phyloP scores from a whole-genome alignment of 2,329 filamentous ascomycete genomes.

The Akanthomyces dipterigenus region DNA sequence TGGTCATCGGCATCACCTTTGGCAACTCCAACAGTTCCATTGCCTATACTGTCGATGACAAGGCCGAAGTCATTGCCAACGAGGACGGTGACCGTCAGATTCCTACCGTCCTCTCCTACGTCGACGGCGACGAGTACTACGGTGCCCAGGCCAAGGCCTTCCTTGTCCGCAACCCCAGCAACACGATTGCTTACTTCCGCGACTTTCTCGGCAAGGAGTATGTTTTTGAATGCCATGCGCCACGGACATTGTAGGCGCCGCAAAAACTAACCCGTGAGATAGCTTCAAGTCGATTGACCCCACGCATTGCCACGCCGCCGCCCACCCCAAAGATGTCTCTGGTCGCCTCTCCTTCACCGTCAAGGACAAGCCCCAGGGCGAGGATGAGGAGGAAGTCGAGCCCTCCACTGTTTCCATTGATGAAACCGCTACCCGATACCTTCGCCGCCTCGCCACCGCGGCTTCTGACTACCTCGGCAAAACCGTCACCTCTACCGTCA shows the following conservation, averaged over 20 bases:
- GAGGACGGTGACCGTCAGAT: conserved; percentile 99
- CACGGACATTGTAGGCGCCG: not conserved
- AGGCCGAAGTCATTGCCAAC: conserved; percentile 96
- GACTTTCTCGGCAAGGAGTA: conserved; percentile 95
- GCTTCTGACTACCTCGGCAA: conserved; percentile 91
- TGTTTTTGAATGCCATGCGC: conserved; percentile 21
- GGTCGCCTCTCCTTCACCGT: conserved; percentile 74
- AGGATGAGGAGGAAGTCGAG: conserved; percentile 43
- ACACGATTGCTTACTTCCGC: conserved; percentile 93
- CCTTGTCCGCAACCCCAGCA: conserved; percentile 83
- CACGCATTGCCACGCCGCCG: conserved; percentile 86
- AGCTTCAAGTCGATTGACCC: conserved; percentile 94
- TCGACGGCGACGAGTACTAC: conserved; percentile 93
- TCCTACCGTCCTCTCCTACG: conserved; percentile 87
- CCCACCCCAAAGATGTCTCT: conserved; percentile 73
- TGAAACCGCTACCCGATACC: conserved; percentile 77
- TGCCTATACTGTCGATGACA: conserved; percentile 86
- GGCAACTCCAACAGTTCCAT: conserved; percentile 99
- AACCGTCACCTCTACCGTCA: conserved; percentile 87
- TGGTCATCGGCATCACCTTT: conserved; percentile 91
- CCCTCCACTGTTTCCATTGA: conserved; percentile 64
- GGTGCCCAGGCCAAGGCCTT: conserved; percentile 92
- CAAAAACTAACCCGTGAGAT: conserved; percentile 12
- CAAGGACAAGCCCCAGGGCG: conserved; percentile 53
- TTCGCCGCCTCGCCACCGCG: conserved; percentile 72